Conservation (phyloP, 2,329 filamentous ascomycete genomes). For the Amesomyces nigricolor region DNA sequence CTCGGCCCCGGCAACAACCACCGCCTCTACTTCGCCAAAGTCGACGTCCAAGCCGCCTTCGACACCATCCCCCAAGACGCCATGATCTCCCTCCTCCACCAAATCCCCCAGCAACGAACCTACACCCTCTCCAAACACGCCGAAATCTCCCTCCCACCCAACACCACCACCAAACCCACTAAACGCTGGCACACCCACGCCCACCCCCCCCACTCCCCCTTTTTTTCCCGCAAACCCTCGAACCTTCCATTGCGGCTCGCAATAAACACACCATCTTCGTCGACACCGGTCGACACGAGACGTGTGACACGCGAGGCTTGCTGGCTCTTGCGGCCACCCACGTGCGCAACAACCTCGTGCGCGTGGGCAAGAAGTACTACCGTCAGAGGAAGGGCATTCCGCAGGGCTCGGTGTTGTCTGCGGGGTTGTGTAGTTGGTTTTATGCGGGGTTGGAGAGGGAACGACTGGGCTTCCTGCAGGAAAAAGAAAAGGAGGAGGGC, state of each 20-base stretch:
- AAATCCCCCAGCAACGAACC: slow-evolving; percentile 47
- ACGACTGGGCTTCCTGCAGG: slow-evolving; percentile 49
- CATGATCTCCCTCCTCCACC: slow-evolving; percentile 61
- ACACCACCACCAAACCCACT: slow-evolving; percentile 32
- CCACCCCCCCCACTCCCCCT: slow-evolving; percentile 36
- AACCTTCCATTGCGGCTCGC: slow-evolving; percentile 34
- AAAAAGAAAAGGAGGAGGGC: slow-evolving; percentile 15
- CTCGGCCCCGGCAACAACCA: slow-evolving; percentile 36
- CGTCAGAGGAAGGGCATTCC: slow-evolving; percentile 85
- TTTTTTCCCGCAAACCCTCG: slow-evolving; percentile 43
- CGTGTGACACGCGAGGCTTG: slow-evolving; percentile 53
- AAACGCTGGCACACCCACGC: slow-evolving; percentile 52
- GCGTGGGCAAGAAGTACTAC: slow-evolving; percentile 82
- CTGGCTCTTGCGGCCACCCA: slow-evolving; percentile 71
- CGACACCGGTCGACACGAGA: slow-evolving; percentile 56
- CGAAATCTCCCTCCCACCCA: slow-evolving; percentile 54
- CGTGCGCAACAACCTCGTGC: slow-evolving; percentile 78
- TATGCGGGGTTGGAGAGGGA: slow-evolving; percentile 80
- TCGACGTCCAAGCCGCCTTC: slow-evolving; percentile 88
- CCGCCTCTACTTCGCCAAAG: slow-evolving; percentile 78
- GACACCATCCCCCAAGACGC: slow-evolving; percentile 86
- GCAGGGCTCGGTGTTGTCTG: slow-evolving; percentile 85
- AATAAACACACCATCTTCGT: slow-evolving; percentile 72
- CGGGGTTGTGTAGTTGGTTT: slow-evolving; percentile 88
- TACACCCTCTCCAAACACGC: slow-evolving; percentile 73